These are phyloP conservation scores for Arthroderma sp. DNA, from an alignment of 2,329 filamentous ascomycete species.

Conservation along the genomic window DNA sequence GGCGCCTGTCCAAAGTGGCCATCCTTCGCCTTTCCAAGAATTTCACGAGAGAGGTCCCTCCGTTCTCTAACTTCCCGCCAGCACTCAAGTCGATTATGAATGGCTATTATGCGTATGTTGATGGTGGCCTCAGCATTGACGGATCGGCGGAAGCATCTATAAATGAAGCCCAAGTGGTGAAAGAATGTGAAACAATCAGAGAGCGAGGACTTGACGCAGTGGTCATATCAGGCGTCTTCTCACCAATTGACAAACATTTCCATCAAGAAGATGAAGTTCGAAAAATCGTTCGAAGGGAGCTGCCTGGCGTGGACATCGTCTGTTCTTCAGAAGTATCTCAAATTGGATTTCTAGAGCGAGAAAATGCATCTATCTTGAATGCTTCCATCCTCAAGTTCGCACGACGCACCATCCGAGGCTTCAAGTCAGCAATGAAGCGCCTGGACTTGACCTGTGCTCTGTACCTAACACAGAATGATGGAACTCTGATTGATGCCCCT, in stretches of 20 bases:
- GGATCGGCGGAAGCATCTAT: constrained; percentile 33
- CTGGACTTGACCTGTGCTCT: constrained; percentile 36
- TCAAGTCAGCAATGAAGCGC: constrained; percentile 36
- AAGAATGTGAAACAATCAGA: constrained; percentile 35
- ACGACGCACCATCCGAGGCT: constrained; percentile 35
- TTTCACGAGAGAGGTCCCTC: constrained; percentile 40
- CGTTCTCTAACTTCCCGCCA: constrained; percentile 40
- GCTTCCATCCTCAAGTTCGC: constrained; percentile 39
- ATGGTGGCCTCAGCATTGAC: constrained; percentile 40
- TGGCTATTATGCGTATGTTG: constrained; percentile 37
- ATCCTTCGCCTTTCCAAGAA: constrained; percentile 40
- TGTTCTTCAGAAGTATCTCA: constrained; percentile 42
- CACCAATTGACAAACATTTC: constrained; percentile 44
- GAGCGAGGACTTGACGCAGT: constrained; percentile 35
- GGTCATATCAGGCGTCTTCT: constrained; percentile 47
- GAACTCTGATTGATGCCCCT: constrained; percentile 37
- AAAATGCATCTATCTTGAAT: constrained; percentile 42
- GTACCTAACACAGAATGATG: constrained; percentile 44
- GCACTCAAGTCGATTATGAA: constrained; percentile 37
- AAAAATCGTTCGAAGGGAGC: constrained; percentile 37
- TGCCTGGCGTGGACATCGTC: constrained; percentile 40
- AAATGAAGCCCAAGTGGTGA: constrained; percentile 35
- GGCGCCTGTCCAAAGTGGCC: constrained; percentile 41
- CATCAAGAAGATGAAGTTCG: constrained; percentile 42
- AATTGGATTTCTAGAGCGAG: constrained; percentile 38